Conservation (phyloP, 1,139 yeast genomes). For the Meyerozyma elateridarum region DNA sequence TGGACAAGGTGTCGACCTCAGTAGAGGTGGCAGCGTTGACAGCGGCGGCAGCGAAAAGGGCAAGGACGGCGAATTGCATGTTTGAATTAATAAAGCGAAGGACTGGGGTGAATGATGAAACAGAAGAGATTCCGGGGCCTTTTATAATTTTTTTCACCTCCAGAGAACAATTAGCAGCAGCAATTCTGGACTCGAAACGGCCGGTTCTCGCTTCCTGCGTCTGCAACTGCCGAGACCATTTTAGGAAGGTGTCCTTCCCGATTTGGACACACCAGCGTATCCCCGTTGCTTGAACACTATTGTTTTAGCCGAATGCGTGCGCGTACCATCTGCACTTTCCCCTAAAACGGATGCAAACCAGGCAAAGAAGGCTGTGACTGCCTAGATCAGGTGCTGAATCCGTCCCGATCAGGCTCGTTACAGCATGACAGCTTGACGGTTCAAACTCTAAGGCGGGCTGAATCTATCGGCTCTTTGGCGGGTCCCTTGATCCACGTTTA, state of each 20-base stretch:
- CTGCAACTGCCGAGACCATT: not conserved
- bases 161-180: not conserved
- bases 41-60: conserved; percentile 23
- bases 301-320: too few relatives aligned
- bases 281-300: too few relatives aligned
- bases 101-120: conserved; percentile 16
- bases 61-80: conserved; percentile 24
- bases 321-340: too few relatives aligned
- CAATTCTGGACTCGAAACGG: not conserved
- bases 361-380: too few relatives aligned
- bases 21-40: conserved; percentile 20
- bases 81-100: conserved; percentile 18
- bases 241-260: conserved; percentile 1
- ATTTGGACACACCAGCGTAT: conserved; percentile 1
- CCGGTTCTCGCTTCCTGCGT: not conserved
- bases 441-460: not conserved
- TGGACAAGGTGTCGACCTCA: conserved; percentile 16
- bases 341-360: too few relatives aligned
- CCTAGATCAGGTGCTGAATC: conserved; percentile 1
- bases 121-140: conserved; percentile 8
- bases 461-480: too few relatives aligned
- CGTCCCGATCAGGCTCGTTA: not conserved
- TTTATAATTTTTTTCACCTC: conserved; percentile 1
- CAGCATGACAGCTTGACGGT: conserved; percentile 2
- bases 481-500: too few relatives aligned